Evolutionary conservation across 768 basidiomycete genomes (phyloP).

Genomic region (Mycena alexandri): DNA sequence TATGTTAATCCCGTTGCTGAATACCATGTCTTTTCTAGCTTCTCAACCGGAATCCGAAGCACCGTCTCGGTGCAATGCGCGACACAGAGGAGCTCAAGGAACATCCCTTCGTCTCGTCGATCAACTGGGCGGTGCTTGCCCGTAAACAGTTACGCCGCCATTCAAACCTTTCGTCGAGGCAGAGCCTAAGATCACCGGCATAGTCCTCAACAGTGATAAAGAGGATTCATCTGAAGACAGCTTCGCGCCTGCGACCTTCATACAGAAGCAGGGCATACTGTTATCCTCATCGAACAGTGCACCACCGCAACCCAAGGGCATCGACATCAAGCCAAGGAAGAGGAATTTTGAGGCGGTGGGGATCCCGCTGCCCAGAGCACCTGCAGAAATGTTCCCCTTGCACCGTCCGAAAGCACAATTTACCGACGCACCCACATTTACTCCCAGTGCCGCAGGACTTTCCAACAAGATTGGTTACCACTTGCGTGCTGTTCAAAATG

Average conservation of each 20-base stretch:
- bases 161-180: conserved; percentile 99
- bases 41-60: conserved; percentile 97
- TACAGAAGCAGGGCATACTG: neutral
- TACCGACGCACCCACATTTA: too few relatives aligned
- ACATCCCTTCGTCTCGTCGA: conserved; percentile 91
- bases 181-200: conserved; percentile 78
- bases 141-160: conserved; percentile 94
- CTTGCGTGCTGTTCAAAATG: too few relatives aligned
- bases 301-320: conserved; percentile 50
- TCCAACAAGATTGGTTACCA: too few relatives aligned
- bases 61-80: conserved; percentile 91
- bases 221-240: conserved; percentile 81
- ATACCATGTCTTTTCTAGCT: conserved; percentile 65
- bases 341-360: conserved; percentile 63
- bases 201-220: conserved; percentile 63
- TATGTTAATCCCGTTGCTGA: conserved; percentile 31
- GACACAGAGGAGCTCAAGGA: conserved; percentile 96
- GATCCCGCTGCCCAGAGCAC: conserved; percentile 63
- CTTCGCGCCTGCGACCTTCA: conserved; percentile 49
- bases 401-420: too few relatives aligned
- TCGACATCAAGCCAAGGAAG: conserved; percentile 66
- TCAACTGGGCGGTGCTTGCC: conserved; percentile 93
- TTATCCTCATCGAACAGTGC: conserved; percentile 33
- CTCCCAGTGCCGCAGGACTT: too few relatives aligned
- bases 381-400: too few relatives aligned